phyloP scores from a whole-genome alignment of 1,139 yeast species.

The Kazachstania sp. region DNA sequence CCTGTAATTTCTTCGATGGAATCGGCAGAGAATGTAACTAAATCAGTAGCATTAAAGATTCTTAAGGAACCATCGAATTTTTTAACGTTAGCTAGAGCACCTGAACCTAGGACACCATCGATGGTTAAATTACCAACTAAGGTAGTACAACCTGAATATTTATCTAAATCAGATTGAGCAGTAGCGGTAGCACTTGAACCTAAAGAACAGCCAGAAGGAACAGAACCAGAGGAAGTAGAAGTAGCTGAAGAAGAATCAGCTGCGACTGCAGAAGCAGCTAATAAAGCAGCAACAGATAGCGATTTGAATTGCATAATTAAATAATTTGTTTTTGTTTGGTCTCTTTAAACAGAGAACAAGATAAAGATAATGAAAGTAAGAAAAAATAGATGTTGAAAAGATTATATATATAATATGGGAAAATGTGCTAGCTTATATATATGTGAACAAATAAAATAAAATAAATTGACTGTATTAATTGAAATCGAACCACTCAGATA shows the following conservation, averaged over 20 bases:
- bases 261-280: slow-evolving; percentile 40
- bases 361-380: neutral
- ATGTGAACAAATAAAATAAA: too few species aligned
- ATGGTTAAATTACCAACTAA: slow-evolving; percentile 72
- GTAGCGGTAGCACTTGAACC: slow-evolving; percentile 59
- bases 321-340: neutral
- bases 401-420: too few species aligned
- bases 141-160: slow-evolving; percentile 64
- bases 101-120: slow-evolving; percentile 50
- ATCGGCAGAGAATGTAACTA: slow-evolving; percentile 67
- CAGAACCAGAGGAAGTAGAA: slow-evolving; percentile 10
- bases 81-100: slow-evolving; percentile 52
- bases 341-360: neutral
- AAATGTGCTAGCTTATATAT: too few species aligned
- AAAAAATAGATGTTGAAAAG: neutral
- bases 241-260: slow-evolving; percentile 12
- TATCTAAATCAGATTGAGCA: slow-evolving; percentile 69
- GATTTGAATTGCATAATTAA: slow-evolving; percentile 41
- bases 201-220: slow-evolving; percentile 37
- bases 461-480: too few species aligned
- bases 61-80: slow-evolving; percentile 68
- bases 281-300: slow-evolving; percentile 25
- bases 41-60: slow-evolving; percentile 55
- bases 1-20: slow-evolving; percentile 68
- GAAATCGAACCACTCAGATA: too few species aligned